These are phyloP conservation scores for Emericellopsis terricola DNA, from an alignment of 495 filamentous ascomycete species.

Conservation along the genomic window DNA sequence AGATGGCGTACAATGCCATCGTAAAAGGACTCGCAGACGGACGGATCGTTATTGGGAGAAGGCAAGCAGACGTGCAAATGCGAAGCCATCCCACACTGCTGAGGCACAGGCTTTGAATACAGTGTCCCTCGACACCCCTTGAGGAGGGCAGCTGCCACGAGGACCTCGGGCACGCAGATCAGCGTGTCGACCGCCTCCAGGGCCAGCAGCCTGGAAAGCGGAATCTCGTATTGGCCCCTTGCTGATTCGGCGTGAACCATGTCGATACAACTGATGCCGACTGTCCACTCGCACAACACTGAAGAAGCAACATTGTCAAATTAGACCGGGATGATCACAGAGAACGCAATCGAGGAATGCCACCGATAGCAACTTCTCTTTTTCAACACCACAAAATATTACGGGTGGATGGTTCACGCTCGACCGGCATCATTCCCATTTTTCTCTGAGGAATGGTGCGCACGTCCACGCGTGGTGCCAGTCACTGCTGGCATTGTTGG, in stretches of 20 bases:
- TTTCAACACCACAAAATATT: too few species aligned
- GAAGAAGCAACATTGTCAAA: too few species aligned
- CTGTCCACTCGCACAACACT: neutral
- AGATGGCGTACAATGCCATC: conserved; percentile 49
- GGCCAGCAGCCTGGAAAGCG: conserved; percentile 45
- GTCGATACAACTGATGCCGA: conserved; percentile 18
- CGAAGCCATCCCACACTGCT: conserved; percentile 42
- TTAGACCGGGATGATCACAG: too few species aligned
- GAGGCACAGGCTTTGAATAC: conserved; percentile 48
- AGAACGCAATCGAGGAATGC: too few species aligned
- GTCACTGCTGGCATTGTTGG: too few species aligned
- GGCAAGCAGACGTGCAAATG: conserved; percentile 53
- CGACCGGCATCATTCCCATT: too few species aligned
- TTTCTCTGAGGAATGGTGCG: too few species aligned
- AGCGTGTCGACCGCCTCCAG: conserved; percentile 56
- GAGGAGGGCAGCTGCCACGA: conserved; percentile 36
- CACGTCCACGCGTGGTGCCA: too few species aligned
- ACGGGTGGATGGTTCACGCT: too few species aligned
- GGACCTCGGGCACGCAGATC: conserved; percentile 51
- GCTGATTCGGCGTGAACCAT: conserved; percentile 66
- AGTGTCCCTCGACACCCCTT: conserved; percentile 56
- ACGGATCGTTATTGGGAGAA: conserved; percentile 13
- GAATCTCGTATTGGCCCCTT: conserved; percentile 66
- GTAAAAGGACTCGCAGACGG: conserved; percentile 38
- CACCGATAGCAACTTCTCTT: too few species aligned